Percentiles rank a stretch among this genome's conserved stretches.
These are phyloP conservation scores for Pseudonitzschia multistriata DNA, from an alignment of 108 stramenopile species.

Conservation along the genomic window DNA sequence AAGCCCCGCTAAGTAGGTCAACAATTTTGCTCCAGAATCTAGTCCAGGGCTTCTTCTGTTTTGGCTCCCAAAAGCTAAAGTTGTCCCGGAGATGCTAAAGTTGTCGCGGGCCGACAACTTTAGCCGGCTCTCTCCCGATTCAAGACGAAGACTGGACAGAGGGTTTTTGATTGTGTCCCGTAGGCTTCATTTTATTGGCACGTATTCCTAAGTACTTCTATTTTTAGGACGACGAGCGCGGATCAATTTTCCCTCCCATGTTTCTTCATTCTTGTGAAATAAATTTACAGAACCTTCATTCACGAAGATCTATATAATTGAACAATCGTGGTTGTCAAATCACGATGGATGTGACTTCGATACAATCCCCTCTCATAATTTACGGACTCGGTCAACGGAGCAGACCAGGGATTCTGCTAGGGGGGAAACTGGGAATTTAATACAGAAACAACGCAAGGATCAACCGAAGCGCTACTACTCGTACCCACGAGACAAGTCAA, in stretches of 20 bases:
- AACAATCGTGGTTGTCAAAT: not conserved
- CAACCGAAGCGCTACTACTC: not conserved
- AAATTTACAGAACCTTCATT: not conserved
- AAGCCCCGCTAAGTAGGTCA: no score
- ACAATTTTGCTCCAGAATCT: not conserved
- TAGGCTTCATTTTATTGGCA: not conserved
- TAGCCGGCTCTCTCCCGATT: not conserved
- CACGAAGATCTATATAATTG: not conserved
- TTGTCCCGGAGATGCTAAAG: not conserved
- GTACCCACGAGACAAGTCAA: not conserved
- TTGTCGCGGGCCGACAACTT: not conserved
- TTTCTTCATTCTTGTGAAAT: not conserved
- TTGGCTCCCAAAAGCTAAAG: not conserved
- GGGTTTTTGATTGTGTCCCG: not conserved
- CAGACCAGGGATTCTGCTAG: not conserved
- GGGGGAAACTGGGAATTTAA: slow-evolving; percentile 1
- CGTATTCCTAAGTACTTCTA: not conserved
- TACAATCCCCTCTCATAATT: not conserved
- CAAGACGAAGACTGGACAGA: not conserved
- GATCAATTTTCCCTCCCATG: not conserved
- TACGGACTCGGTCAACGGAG: not conserved
- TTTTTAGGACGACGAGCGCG: slow-evolving; percentile 1
- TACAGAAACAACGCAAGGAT: not conserved
- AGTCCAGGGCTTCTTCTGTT: not conserved
- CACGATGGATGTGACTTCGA: not conserved